phyloP scores from a whole-genome alignment of 2,329 filamentous ascomycete species.

The Colletotrichum tamarilloi region DNA sequence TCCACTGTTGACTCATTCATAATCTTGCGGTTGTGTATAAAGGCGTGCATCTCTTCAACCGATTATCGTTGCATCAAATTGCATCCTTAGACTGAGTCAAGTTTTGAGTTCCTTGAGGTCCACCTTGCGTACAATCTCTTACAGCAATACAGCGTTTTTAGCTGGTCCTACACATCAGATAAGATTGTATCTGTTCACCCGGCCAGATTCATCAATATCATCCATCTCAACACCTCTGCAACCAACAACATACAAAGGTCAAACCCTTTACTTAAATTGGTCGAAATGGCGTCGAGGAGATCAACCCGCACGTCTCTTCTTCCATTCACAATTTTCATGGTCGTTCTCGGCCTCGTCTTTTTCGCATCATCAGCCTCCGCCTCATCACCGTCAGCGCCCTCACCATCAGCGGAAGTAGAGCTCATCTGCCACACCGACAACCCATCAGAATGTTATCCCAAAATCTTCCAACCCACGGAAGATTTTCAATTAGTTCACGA shows the following conservation, averaged over 20 bases:
- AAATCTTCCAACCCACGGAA: constrained; percentile 70
- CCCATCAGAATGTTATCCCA: constrained; percentile 72
- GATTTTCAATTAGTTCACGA: constrained; percentile 72
- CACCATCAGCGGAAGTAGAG: constrained; percentile 56
- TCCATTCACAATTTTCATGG: constrained; percentile 21
- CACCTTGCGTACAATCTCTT: background rate
- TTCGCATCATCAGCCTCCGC: constrained; percentile 15
- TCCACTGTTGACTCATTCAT: constrained; percentile 29
- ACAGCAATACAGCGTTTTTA: background rate
- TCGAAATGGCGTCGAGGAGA: constrained; percentile 17
- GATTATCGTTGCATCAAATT: background rate
- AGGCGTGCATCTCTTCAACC: background rate
- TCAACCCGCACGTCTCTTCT: background rate
- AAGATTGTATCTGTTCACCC: background rate
- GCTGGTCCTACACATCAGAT: background rate
- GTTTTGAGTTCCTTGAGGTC: background rate
- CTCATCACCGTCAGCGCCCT: constrained; percentile 29
- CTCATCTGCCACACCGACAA: constrained; percentile 74
- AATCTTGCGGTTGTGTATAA: background rate
- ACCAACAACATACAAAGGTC: background rate
- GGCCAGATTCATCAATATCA: background rate
- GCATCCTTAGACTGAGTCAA: background rate
- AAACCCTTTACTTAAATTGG: background rate
- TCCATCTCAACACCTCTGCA: too few relatives aligned
- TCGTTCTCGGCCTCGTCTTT: constrained; percentile 25